phyloP scores from a whole-genome alignment of 345 rosid genomes.

The Populus nigra region DNA sequence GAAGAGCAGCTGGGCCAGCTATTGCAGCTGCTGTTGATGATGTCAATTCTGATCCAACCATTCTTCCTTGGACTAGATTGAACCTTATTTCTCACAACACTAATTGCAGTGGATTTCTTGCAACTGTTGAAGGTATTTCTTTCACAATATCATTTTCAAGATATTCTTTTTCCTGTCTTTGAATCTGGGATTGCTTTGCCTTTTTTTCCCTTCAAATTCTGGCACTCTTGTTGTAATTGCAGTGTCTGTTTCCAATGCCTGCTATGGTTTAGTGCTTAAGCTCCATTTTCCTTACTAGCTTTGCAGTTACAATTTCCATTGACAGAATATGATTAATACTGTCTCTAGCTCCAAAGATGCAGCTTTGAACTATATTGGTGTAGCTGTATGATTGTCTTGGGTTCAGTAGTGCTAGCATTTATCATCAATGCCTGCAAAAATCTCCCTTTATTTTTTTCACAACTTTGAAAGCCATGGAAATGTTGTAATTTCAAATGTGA shows the following conservation, averaged over 20 bases:
- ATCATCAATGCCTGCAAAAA: background rate
- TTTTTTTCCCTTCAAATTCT: background rate
- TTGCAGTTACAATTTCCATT: background rate
- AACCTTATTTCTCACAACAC: constrained; percentile 49
- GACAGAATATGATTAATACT: background rate
- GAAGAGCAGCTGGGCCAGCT: constrained; percentile 66
- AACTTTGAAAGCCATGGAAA: background rate
- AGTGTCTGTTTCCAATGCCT: background rate
- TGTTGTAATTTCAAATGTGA: background rate
- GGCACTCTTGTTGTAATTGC: background rate
- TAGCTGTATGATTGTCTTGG: background rate
- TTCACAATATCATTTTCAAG: background rate
- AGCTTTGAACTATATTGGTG: background rate
- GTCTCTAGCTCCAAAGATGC: background rate
- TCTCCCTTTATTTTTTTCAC: background rate
- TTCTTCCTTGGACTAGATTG: constrained; percentile 54
- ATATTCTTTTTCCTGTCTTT: background rate
- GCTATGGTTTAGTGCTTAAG: background rate
- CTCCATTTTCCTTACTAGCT: background rate
- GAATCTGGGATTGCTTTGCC: background rate
- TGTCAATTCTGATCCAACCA: constrained; percentile 56
- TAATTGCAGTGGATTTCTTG: constrained; percentile 83
- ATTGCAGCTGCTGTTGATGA: constrained; percentile 63
- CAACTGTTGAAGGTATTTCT: constrained; percentile 73
- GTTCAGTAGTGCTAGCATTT: background rate